These are phyloP conservation scores for Phylloporus rhodoxanthus DNA, from an alignment of 768 basidiomycete species.

Conservation along the genomic window DNA sequence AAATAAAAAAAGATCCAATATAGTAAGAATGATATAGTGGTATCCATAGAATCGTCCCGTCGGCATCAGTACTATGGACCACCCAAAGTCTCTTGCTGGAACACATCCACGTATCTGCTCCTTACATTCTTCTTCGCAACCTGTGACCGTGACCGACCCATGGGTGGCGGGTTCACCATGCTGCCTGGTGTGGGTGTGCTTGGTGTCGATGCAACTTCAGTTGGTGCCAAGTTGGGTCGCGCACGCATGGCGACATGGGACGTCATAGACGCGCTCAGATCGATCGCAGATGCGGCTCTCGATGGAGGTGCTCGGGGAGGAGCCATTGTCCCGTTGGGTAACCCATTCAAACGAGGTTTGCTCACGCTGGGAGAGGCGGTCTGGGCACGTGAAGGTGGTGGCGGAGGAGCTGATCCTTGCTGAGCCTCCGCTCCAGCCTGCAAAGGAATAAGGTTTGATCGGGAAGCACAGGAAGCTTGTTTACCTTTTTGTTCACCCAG, in stretches of 20 bases:
- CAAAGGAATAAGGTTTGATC: not conserved
- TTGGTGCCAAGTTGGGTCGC: slow-evolving; percentile 61
- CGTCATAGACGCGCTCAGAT: slow-evolving; percentile 49
- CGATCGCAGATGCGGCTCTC: slow-evolving; percentile 62
- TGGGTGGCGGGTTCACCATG: slow-evolving; percentile 32
- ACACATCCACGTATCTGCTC: slow-evolving; percentile 87
- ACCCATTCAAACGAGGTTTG: slow-evolving; percentile 31
- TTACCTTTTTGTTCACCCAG: slow-evolving; percentile 94
- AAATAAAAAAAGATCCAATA: slow-evolving; percentile 23
- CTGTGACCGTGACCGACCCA: slow-evolving; percentile 47
- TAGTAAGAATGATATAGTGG: slow-evolving; percentile 16
- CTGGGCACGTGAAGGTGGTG: slow-evolving; percentile 80
- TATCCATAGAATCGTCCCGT: slow-evolving; percentile 8
- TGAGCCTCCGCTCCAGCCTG: slow-evolving; percentile 54
- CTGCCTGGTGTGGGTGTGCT: slow-evolving; percentile 24
- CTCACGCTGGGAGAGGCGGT: slow-evolving; percentile 72
- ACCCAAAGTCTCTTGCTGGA: slow-evolving; percentile 47
- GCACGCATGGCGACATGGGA: slow-evolving; percentile 49
- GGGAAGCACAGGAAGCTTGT: slow-evolving; percentile 4
- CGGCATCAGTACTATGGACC: slow-evolving; percentile 9
- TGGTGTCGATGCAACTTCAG: slow-evolving; percentile 33
- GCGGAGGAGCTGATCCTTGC: slow-evolving; percentile 51
- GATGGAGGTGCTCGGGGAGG: slow-evolving; percentile 19
- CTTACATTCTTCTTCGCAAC: slow-evolving; percentile 70
- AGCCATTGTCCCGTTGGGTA: slow-evolving; percentile 15